These are phyloP conservation scores for Platismatia glauca DNA, from an alignment of 495 filamentous ascomycete species.

Conservation along the genomic window DNA sequence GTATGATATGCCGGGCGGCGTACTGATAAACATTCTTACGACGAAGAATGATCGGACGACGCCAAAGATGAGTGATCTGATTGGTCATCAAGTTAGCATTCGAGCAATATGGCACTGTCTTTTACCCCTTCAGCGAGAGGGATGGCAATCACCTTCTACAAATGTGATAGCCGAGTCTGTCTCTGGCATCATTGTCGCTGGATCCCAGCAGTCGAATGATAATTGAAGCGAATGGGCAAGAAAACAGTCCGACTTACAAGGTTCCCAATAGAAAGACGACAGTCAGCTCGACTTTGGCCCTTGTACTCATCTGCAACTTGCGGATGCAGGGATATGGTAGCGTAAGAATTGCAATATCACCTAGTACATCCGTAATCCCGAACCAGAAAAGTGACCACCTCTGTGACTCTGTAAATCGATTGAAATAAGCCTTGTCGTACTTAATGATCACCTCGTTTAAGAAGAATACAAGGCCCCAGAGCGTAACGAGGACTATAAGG, in stretches of 20 bases:
- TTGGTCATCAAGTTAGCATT: background rate
- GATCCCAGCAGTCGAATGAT: too few relatives aligned
- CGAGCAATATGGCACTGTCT: too few relatives aligned
- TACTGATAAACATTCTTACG: background rate
- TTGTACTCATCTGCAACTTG: conserved; percentile 11
- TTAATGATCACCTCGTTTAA: background rate
- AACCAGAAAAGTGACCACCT: conserved; percentile 9
- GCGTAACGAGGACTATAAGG: conserved; percentile 1
- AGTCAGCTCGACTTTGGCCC: conserved; percentile 6
- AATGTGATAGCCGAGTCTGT: too few relatives aligned
- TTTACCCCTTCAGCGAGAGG: too few relatives aligned
- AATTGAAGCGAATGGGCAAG: background rate
- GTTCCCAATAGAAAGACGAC: conserved; percentile 4
- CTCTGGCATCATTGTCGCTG: too few relatives aligned
- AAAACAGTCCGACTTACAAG: conserved; percentile 7
- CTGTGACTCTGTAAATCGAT: background rate
- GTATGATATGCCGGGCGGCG: background rate
- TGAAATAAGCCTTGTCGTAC: background rate
- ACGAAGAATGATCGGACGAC: conserved; percentile 10
- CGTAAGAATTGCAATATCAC: conserved; percentile 9
- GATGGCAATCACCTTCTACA: too few relatives aligned
- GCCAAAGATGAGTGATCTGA: conserved; percentile 10
- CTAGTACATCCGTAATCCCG: conserved; percentile 13
- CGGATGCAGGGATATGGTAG: conserved; percentile 13
- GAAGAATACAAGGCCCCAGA: conserved; percentile 9